These are phyloP conservation scores for Triangularia verruculosa DNA, from an alignment of 2,329 filamentous ascomycete species.

Conservation along the genomic window DNA sequence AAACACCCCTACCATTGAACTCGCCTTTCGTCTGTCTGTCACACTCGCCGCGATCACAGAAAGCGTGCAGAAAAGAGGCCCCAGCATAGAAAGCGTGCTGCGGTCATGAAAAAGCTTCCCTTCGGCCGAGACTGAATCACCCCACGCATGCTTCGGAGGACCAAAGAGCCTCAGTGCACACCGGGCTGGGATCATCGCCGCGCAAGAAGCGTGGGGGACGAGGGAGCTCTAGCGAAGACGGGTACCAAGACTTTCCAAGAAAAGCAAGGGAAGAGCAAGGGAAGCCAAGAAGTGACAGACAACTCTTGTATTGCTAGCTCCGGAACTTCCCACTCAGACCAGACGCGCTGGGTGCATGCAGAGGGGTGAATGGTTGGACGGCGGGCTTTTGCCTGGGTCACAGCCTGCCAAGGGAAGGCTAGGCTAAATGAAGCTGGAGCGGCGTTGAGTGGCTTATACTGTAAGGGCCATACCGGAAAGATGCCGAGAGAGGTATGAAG, in stretches of 20 bases:
- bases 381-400: neutral
- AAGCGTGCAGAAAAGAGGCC: neutral
- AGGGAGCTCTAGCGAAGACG: neutral
- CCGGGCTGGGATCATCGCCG: neutral
- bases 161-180: neutral
- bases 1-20: neutral
- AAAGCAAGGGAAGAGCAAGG: neutral
- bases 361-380: neutral
- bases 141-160: neutral
- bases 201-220: neutral
- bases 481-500: neutral
- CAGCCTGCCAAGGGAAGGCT: neutral
- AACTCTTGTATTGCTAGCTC: neutral
- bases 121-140: neutral
- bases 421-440: neutral
- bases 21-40: neutral
- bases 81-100: neutral
- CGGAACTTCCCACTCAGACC: neutral
- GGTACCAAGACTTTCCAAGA: neutral
- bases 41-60: neutral
- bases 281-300: neutral
- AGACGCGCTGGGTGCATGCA: too few species aligned
- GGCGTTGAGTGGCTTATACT: neutral
- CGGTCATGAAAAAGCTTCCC: neutral
- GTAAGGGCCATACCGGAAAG: neutral